Conservation (phyloP, 2,329 filamentous ascomycete genomes). For the Grosmannia huntii region DNA sequence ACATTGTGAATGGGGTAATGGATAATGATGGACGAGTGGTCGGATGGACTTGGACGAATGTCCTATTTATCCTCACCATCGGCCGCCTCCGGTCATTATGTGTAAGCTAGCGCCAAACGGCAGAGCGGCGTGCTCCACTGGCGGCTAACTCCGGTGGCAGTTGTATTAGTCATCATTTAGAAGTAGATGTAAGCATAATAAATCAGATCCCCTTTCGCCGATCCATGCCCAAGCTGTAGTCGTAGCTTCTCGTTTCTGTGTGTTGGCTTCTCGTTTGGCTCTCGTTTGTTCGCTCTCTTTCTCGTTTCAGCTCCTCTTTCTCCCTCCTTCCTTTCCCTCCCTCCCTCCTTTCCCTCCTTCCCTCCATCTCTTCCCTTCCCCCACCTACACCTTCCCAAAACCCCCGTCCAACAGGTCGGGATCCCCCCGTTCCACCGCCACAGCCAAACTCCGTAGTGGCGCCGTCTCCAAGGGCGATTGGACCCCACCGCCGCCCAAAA, state of each 20-base stretch:
- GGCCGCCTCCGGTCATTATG: background rate
- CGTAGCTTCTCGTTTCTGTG: no score
- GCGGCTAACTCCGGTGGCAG: no score
- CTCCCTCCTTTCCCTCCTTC: background rate
- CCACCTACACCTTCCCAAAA: conserved; percentile 8
- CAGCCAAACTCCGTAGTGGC: conserved; percentile 14
- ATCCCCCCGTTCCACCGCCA: background rate
- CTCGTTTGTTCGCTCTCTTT: no score
- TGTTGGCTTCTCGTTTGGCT: no score
- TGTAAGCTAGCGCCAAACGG: no score
- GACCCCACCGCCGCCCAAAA: conserved; percentile 26
- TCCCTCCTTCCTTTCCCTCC: background rate
- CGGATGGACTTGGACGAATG: no score
- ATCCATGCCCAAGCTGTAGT: background rate
- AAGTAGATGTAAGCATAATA: no score
- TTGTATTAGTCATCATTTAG: no score
- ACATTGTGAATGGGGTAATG: no score
- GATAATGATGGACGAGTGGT: no score
- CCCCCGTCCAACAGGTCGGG: background rate
- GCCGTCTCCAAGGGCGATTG: conserved; percentile 20
- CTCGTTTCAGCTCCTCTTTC: no score
- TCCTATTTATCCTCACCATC: background rate
- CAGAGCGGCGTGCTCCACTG: no score
- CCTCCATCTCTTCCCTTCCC: background rate
- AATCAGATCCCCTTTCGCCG: background rate